Evolutionary conservation across 768 basidiomycete species (phyloP).

Genomic region (Boletus sensibilis): DNA sequence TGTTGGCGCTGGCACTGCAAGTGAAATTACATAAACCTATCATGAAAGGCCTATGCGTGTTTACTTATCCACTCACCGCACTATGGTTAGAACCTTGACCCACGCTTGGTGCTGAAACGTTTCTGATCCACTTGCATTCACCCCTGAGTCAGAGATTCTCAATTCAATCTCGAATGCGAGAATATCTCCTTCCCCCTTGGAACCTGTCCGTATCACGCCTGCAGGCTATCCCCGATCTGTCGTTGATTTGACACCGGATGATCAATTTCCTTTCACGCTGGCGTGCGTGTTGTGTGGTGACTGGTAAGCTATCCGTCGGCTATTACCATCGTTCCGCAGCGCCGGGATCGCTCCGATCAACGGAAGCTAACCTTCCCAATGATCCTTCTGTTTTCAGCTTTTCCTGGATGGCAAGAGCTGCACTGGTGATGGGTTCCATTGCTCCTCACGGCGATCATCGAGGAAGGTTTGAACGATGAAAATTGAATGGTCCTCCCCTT

Average conservation of each 20-base stretch:
- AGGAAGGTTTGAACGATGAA: background rate
- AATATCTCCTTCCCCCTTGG: slow-evolving; percentile 17
- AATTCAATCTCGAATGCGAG: slow-evolving; percentile 26
- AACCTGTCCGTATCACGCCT: slow-evolving; percentile 13
- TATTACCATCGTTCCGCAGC: background rate
- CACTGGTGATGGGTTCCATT: background rate
- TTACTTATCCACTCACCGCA: slow-evolving; percentile 5
- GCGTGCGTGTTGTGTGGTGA: background rate
- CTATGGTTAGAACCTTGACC: slow-evolving; percentile 4
- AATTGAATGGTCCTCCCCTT: background rate
- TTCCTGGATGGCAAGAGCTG: background rate
- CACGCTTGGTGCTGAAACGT: slow-evolving; percentile 21
- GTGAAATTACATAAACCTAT: background rate
- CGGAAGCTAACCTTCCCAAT: background rate
- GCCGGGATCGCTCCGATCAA: slow-evolving; percentile 3
- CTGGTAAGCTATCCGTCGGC: slow-evolving; percentile 8
- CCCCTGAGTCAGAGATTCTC: slow-evolving; percentile 25
- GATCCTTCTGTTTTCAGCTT: background rate
- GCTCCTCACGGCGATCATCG: slow-evolving; percentile 13
- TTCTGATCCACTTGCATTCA: slow-evolving; percentile 25
- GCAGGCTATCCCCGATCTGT: slow-evolving; percentile 8
- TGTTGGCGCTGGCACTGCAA: slow-evolving; percentile 1
- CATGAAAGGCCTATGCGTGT: background rate
- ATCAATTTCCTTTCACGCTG: slow-evolving; percentile 1
- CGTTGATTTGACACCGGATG: slow-evolving; percentile 9